Evolutionary conservation across 2,329 filamentous ascomycete genomes (phyloP), one percentile per base, ranked within the genome.

Genomic region (Sporothrix curviconia): DNA sequence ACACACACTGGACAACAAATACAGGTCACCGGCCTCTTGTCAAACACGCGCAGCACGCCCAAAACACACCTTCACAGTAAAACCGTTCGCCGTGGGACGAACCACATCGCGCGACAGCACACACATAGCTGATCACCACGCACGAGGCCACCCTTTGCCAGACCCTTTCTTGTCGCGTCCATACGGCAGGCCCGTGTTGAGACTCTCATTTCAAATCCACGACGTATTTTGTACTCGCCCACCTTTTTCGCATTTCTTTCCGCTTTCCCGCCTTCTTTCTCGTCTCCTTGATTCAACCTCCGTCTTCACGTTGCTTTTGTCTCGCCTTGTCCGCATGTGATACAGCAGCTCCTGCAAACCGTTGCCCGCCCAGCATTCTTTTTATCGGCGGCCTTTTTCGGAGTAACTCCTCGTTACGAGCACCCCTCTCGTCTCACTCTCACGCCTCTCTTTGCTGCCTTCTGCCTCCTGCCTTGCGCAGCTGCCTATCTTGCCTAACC

Each of bases 401-500:
- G n/a, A n/a, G n/a, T n/a, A n/a, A n/a, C n/a, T n/a, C n/a, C n/a
- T n/a, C n/a, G n/a, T n/a, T n/a, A n/a, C n/a, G n/a, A n/a, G n/a
- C n/a, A n/a, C n/a, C n/a, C n/a, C n/a, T n/a, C n/a, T n/a, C n/a
- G n/a, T n/a, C n/a, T n/a, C n/a, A n/a, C n/a, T n/a, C n/a, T n/a
- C n/a, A n/a, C n/a, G n/a, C n/a, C n/a, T n/a, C n/a, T n/a, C n/a
- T n/a, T n/a, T n/a, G n/a, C n/a, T n/a, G n/a, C 28, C 15, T 19
- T 34, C n/a, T 8, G 3, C 6, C 34, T 14, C 24, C 14, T 30
- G 17, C 12, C 19, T 28, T 37, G 32, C 14, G 19, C 50, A 53
- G 50, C 50, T 53, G 50, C 50, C 49, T 51, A 28, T 51, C n/a
- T n/a, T n/a, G n/a, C n/a, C n/a, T n/a, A n/a, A n/a, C 51, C 25